Base-by-base conservation (phyloP, 202 grass and related monocot genomes). In the Musa balbisiana region DNA sequence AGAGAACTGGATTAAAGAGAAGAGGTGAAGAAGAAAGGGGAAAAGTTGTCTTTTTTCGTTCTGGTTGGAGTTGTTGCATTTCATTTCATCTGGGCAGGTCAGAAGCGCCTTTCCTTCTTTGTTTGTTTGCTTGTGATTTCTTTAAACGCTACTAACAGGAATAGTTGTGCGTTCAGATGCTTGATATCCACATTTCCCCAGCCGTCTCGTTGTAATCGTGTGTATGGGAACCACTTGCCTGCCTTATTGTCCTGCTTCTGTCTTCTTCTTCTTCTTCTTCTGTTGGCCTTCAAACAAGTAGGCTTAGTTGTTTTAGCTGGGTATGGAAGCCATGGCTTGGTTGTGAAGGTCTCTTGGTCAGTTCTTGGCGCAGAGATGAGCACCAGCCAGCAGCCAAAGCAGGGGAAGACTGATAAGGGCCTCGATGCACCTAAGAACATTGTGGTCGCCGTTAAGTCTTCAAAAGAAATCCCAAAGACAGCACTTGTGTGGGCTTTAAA, bases 401-500 rank as follows among this genome's bases (percentile, higher is more conserved):
- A 85, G 75, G 91, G 83, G 54, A 92, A 95, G 49, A 83, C 24
- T 16, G 85, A 84, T 24, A 93, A 90, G 80, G 85, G 76, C 13
- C 12, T 55, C 15, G 12, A 70, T 25, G 76, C 49, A 55, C 73
- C 52, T 0, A 89, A 86, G 83, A 99, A 92, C 85, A 87, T 94
- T 49, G 91, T 93, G 72, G 89, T 99, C 22, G 95, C 89, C 2
- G 87, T 91, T 51, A 88, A 84, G 73, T 81, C 85, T 73, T 76
- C 85, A 0, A 90, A 87, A 74, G 91, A 92, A 75, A 99, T 99
- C 86, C 87, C 91, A n/a, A 91, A 84, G 82, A 95, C 85, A 12
- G 95, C 95, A 79, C 88, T 99, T 56, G 75, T 95, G 27, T 99
- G 95, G 95, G 91, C 95, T 73, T 69, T 99, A 64, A 90, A 87